These are phyloP conservation scores for Arabidopsis suecica DNA, from an alignment of 345 rosid genomes.

Conservation along the genomic window DNA sequence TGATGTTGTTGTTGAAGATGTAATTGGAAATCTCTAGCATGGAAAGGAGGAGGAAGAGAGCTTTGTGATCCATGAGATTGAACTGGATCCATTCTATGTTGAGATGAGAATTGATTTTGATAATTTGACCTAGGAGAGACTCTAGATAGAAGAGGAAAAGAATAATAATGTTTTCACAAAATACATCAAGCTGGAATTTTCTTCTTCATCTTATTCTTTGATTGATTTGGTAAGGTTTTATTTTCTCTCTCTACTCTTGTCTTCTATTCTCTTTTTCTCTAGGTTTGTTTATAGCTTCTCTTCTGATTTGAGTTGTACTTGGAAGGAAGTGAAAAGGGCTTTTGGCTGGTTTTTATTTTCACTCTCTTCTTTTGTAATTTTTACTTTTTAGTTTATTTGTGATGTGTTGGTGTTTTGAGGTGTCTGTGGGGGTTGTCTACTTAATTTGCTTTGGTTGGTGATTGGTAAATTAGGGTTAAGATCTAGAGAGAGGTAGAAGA, in stretches of 20 bases:
- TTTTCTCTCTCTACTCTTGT: constrained; percentile 17
- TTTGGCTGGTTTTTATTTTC: constrained; percentile 45
- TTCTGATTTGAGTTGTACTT: constrained; percentile 41
- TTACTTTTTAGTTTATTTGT: constrained; percentile 20
- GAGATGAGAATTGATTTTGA: constrained; percentile 16
- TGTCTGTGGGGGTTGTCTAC: constrained; percentile 40
- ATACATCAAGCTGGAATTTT: constrained; percentile 35
- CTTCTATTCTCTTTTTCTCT: constrained; percentile 10
- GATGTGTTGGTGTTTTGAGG: constrained; percentile 42
- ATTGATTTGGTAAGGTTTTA: constrained; percentile 36
- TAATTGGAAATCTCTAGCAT: constrained; percentile 87
- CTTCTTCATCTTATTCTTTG: constrained; percentile 29
- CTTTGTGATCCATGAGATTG: constrained; percentile 73
- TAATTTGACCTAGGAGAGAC: constrained; percentile 36
- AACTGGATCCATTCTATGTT: constrained; percentile 70
- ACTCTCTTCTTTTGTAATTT: constrained; percentile 23
- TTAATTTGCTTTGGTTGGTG: constrained; percentile 40
- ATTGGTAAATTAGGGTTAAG: constrained; percentile 39
- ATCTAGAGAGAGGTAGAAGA: neutral
- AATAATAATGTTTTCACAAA: constrained; percentile 39
- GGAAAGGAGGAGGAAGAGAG: constrained; percentile 91
- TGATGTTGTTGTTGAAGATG: constrained; percentile 61
- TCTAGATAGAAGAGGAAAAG: neutral
- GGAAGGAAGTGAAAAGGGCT: constrained; percentile 43
- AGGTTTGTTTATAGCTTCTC: constrained; percentile 10